phyloP scores from a whole-genome alignment of 306 rosid species.

The Vicia sativa region DNA sequence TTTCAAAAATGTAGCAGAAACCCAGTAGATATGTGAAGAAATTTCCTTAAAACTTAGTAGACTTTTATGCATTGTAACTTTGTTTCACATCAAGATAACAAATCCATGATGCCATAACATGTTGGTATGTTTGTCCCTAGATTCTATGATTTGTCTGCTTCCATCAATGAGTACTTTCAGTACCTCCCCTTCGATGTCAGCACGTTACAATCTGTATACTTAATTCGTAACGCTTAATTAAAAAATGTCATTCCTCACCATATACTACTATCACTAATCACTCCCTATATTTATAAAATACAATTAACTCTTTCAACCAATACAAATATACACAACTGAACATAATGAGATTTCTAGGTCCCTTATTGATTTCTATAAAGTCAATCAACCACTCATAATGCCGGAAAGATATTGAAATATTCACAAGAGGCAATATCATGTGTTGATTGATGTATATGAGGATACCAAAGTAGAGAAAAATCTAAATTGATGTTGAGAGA shows the following conservation, averaged over 20 bases:
- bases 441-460: constrained; percentile 2
- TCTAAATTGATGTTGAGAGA: constrained; percentile 7
- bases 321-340: neutral
- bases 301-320: constrained; percentile 9
- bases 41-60: too few species aligned
- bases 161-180: constrained; percentile 6
- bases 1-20: too few species aligned
- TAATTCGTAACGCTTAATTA: neutral
- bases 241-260: neutral
- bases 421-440: constrained; percentile 29
- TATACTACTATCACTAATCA: constrained; percentile 29
- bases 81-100: neutral
- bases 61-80: neutral
- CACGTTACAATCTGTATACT: constrained; percentile 29
- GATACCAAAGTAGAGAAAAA: constrained; percentile 23
- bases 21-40: too few species aligned
- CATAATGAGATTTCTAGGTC: neutral
- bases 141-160: constrained; percentile 39
- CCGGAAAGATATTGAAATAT: constrained; percentile 27
- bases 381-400: constrained; percentile 26
- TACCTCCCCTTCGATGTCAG: constrained; percentile 29
- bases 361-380: constrained; percentile 19
- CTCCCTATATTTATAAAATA: neutral
- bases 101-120: constrained; percentile 24
- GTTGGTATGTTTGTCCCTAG: neutral